These are phyloP conservation scores for Gossypium sturtianum DNA, from an alignment of 345 rosid species.

Conservation along the genomic window DNA sequence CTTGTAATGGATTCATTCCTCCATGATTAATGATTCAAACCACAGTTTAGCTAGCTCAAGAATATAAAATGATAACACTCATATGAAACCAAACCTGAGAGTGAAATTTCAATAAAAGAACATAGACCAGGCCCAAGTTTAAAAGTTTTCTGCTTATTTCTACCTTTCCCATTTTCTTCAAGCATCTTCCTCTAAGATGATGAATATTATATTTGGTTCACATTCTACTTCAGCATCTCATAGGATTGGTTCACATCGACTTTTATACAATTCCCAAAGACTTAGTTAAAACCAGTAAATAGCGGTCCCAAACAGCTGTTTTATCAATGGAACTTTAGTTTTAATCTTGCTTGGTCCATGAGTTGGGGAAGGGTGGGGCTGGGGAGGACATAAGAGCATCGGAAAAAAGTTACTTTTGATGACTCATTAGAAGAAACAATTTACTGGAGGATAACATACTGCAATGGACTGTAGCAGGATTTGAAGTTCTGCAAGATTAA, in stretches of 20 bases:
- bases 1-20: neutral
- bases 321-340: neutral
- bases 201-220: neutral
- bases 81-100: neutral
- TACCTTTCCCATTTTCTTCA: neutral
- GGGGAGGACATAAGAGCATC: neutral
- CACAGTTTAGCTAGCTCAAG: neutral
- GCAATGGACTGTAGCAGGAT: neutral
- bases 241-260: neutral
- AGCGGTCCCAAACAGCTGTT: neutral
- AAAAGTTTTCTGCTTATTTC: neutral
- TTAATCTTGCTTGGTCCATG: neutral
- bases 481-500: neutral
- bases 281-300: slow-evolving; percentile 1
- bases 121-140: neutral
- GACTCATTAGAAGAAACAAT: neutral
- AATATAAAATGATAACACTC: neutral
- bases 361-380: neutral
- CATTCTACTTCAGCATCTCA: slow-evolving; percentile 1
- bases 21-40: neutral
- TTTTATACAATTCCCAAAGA: neutral
- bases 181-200: neutral
- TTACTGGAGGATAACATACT: neutral
- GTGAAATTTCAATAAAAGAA: neutral
- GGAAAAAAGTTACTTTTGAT: neutral